Evolutionary conservation across 192 early-diverging fungal species (phyloP).

Genomic region (Backusella australiensis): DNA sequence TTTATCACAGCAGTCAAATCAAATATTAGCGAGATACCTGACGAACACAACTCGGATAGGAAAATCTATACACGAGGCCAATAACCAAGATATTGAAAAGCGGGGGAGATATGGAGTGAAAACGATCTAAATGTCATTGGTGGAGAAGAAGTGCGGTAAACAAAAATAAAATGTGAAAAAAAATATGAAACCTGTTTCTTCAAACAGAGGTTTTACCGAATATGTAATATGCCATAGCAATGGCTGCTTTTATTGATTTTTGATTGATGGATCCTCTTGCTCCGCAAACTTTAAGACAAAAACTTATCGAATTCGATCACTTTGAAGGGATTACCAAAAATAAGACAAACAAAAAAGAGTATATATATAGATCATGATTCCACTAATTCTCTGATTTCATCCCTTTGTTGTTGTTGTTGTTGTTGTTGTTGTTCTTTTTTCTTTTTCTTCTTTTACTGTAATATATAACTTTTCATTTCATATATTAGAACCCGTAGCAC

Average conservation of each 20-base stretch:
- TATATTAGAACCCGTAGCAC: not conserved
- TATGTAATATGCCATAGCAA: not conserved
- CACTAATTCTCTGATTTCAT: not conserved
- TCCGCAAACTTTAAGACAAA: constrained; percentile 1
- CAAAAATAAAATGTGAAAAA: not conserved
- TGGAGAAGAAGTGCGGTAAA: not conserved
- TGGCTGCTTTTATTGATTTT: not conserved
- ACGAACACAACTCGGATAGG: not conserved
- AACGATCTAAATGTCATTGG: not conserved
- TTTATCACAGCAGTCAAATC: not conserved
- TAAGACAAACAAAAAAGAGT: not conserved
- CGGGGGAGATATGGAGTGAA: not conserved
- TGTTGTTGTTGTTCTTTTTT: not conserved
- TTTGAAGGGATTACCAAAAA: not conserved
- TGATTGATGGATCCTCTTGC: not conserved
- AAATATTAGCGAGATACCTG: not conserved
- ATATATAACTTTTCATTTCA: not conserved
- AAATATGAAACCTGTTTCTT: not conserved
- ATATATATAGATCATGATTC: not conserved
- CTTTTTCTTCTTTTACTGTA: not conserved
- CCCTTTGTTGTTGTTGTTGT: not conserved
- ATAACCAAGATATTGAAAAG: not conserved
- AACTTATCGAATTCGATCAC: constrained; percentile 3
- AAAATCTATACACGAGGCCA: not conserved
- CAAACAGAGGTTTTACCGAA: constrained; percentile 4